These are phyloP conservation scores for Thecaphora frezii DNA, from an alignment of 1,284 basidiomycete species.

Conservation along the genomic window DNA sequence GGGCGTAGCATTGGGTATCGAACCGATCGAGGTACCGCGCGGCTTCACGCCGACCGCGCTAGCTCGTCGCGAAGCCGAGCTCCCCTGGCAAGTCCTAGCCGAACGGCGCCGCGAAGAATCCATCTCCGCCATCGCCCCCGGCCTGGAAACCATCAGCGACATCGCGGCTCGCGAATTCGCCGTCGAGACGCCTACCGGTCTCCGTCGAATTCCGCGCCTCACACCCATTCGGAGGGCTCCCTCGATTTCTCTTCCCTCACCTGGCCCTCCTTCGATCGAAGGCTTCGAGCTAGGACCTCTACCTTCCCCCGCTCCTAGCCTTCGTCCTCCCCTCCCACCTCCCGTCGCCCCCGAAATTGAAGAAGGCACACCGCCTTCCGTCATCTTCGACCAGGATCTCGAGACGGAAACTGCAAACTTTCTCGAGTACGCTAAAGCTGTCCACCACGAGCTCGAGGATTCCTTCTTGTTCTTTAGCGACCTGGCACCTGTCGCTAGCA, in stretches of 20 bases:
- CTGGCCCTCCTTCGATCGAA: slow-evolving; percentile 13
- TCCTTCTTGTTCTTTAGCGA: slow-evolving; percentile 30
- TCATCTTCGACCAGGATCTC: slow-evolving; percentile 19
- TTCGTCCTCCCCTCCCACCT: background rate
- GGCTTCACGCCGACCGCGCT: background rate
- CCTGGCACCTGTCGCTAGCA: slow-evolving; percentile 23
- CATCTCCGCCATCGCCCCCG: background rate
- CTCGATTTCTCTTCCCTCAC: background rate
- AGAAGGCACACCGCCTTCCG: background rate
- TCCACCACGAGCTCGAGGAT: slow-evolving; percentile 21
- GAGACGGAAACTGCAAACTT: slow-evolving; percentile 35
- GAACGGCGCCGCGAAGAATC: slow-evolving; percentile 14
- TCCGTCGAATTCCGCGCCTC: slow-evolving; percentile 7
- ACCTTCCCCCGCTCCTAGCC: slow-evolving; percentile 6
- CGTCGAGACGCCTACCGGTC: slow-evolving; percentile 30
- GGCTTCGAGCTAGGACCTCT: slow-evolving; percentile 8
- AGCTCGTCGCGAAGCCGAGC: background rate
- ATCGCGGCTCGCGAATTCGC: slow-evolving; percentile 11
- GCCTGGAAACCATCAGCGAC: background rate
- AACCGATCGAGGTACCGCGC: background rate
- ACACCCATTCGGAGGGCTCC: background rate
- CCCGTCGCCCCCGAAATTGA: background rate
- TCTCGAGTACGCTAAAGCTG: slow-evolving; percentile 15
- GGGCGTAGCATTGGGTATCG: background rate
- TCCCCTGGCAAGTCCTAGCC: slow-evolving; percentile 32